Percentiles rank a stretch among this genome's conserved stretches.
Evolutionary conservation across 495 filamentous ascomycete species (phyloP).

Genomic region (Talaromyces ruber): DNA sequence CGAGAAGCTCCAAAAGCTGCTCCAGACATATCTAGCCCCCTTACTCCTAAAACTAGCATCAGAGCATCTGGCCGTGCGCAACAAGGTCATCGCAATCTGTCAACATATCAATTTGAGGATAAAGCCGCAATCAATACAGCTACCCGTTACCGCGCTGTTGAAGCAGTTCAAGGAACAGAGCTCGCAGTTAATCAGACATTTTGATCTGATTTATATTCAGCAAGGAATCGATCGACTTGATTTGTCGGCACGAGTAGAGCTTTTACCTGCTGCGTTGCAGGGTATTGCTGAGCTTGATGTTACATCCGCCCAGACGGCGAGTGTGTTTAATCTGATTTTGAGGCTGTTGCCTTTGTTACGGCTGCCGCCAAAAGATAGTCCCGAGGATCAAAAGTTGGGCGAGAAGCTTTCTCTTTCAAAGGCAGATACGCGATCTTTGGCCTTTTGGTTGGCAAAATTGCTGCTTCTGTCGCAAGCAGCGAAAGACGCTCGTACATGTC

Average conservation of each 20-base stretch:
- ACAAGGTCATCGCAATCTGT: slow-evolving; percentile 67
- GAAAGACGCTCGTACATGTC: slow-evolving; percentile 39
- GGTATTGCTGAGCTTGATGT: slow-evolving; percentile 62
- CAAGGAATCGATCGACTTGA: slow-evolving; percentile 70
- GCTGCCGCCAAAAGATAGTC: slow-evolving; percentile 64
- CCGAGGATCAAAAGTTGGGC: slow-evolving; percentile 65
- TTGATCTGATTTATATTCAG: slow-evolving; percentile 84
- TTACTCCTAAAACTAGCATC: slow-evolving; percentile 79
- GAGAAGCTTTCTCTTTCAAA: slow-evolving; percentile 55
- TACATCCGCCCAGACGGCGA: slow-evolving; percentile 52
- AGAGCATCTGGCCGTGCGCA: slow-evolving; percentile 69
- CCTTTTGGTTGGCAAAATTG: slow-evolving; percentile 70
- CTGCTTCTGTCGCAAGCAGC: slow-evolving; percentile 54
- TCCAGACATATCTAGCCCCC: slow-evolving; percentile 72
- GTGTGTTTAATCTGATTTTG: slow-evolving; percentile 78
- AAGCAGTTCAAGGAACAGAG: slow-evolving; percentile 82
- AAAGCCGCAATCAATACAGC: slow-evolving; percentile 58
- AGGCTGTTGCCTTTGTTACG: slow-evolving; percentile 62
- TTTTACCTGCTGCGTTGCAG: slow-evolving; percentile 63
- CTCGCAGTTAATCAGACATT: slow-evolving; percentile 67
- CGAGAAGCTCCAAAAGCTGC: slow-evolving; percentile 63
- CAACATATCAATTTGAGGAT: slow-evolving; percentile 74
- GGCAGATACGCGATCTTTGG: slow-evolving; percentile 65
- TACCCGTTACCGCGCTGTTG: slow-evolving; percentile 75
- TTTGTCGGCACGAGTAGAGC: slow-evolving; percentile 50